These are phyloP conservation scores for Penicillium tannophilum DNA, from an alignment of 495 filamentous ascomycete genomes.

Conservation along the genomic window DNA sequence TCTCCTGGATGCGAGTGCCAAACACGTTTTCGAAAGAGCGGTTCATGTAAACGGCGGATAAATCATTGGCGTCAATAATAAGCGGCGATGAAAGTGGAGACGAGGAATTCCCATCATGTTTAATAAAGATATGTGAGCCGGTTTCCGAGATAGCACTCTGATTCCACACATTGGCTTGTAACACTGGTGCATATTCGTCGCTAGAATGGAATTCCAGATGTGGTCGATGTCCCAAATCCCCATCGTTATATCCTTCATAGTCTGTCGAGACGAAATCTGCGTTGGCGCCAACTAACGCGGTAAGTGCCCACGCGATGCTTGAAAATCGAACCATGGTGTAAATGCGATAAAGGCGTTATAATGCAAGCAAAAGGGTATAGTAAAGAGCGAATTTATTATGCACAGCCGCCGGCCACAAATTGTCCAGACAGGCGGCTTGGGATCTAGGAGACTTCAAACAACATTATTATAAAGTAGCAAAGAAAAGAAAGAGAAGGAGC, in stretches of 20 bases:
- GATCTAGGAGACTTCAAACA: not conserved
- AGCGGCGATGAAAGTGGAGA: conserved; percentile 24
- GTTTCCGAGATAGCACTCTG: conserved; percentile 14
- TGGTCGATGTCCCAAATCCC: conserved; percentile 22
- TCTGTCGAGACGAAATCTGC: conserved; percentile 22
- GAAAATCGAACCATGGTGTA: not conserved
- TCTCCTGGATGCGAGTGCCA: conserved; percentile 23
- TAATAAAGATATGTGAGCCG: conserved; percentile 27
- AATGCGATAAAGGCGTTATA: too few species aligned
- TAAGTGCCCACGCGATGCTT: not conserved
- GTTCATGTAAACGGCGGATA: conserved; percentile 27
- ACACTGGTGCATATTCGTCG: conserved; percentile 21
- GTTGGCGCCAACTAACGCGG: not conserved
- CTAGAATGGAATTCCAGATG: conserved; percentile 28
- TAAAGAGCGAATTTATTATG: not conserved
- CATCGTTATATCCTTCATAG: conserved; percentile 22
- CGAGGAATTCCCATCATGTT: conserved; percentile 25
- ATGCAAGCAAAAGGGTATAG: not conserved
- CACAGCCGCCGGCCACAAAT: not conserved
- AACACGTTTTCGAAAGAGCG: conserved; percentile 25
- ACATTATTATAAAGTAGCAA: not conserved
- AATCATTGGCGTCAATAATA: conserved; percentile 20
- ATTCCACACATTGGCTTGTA: conserved; percentile 25
- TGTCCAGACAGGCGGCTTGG: not conserved
- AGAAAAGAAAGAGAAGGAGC: not conserved